phyloP scores from a whole-genome alignment of 768 basidiomycete species.

The Coprinopsis strossmayeri region DNA sequence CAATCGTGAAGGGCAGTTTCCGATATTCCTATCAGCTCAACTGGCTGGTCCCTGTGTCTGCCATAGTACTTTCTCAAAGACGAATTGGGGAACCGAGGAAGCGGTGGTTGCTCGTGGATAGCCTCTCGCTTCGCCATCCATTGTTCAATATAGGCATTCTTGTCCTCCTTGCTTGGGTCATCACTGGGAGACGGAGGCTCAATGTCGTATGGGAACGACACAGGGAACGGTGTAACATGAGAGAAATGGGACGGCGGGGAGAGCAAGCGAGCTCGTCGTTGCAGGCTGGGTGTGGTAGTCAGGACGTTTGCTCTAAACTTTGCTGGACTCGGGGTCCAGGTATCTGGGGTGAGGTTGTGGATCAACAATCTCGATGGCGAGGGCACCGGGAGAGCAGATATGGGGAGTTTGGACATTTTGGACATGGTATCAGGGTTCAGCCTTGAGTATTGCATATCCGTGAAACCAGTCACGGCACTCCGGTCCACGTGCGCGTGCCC shows the following conservation, averaged over 20 bases:
- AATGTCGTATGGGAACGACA: slow-evolving; percentile 79
- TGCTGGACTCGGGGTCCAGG: slow-evolving; percentile 42
- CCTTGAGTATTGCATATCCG: too few species aligned
- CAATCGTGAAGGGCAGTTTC: slow-evolving; percentile 64
- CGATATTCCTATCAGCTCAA: slow-evolving; percentile 68
- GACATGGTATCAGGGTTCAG: too few species aligned
- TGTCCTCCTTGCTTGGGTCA: slow-evolving; percentile 42
- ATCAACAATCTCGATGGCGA: slow-evolving; percentile 33
- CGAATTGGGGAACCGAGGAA: slow-evolving; percentile 18
- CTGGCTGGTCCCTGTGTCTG: slow-evolving; percentile 42
- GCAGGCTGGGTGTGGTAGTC: slow-evolving; percentile 50
- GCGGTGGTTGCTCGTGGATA: slow-evolving; percentile 21
- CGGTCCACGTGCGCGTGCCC: too few species aligned
- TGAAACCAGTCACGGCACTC: too few species aligned
- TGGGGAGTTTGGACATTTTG: slow-evolving; percentile 22
- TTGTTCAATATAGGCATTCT: slow-evolving; percentile 61
- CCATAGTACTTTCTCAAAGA: slow-evolving; percentile 44
- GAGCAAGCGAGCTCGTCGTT: slow-evolving; percentile 63
- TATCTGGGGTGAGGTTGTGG: slow-evolving; percentile 52
- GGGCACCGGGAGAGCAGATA: slow-evolving; percentile 50
- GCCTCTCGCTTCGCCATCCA: slow-evolving; percentile 72
- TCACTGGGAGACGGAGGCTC: slow-evolving; percentile 36
- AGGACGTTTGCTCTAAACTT: slow-evolving; percentile 47
- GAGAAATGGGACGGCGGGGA: slow-evolving; percentile 60
- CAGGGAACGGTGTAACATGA: slow-evolving; percentile 76